Evolutionary conservation across 1,284 basidiomycete species (phyloP).

Genomic region (Puccinia polysora): DNA sequence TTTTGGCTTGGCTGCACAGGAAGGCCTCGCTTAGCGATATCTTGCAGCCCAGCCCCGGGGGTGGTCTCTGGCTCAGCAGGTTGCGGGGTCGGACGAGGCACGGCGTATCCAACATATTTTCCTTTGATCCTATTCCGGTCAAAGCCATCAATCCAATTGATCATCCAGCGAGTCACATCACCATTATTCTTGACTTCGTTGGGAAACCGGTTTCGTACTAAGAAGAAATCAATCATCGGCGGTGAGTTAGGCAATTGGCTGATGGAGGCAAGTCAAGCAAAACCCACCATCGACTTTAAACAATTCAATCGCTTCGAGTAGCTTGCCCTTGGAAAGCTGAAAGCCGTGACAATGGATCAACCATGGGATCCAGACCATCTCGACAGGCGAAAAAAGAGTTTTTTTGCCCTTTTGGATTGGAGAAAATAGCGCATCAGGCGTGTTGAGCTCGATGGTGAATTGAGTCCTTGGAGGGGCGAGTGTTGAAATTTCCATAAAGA

Average conservation of each 20-base stretch:
- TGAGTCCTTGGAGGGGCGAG: conserved; percentile 34
- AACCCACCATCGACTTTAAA: conserved; percentile 39
- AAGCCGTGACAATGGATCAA: conserved; percentile 21
- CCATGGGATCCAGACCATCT: conserved; percentile 43
- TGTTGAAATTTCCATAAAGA: conserved; percentile 34
- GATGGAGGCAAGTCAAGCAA: background rate
- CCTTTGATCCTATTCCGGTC: conserved; percentile 15
- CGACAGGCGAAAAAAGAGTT: conserved; percentile 36
- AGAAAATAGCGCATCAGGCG: conserved; percentile 25
- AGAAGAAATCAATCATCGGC: background rate
- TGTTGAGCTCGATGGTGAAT: conserved; percentile 13
- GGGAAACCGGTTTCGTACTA: conserved; percentile 26
- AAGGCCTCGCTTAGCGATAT: conserved; percentile 6
- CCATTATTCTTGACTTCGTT: conserved; percentile 40
- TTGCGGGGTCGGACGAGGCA: conserved; percentile 19
- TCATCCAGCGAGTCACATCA: conserved; percentile 1
- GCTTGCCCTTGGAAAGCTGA: conserved; percentile 10
- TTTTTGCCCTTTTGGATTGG: conserved; percentile 29
- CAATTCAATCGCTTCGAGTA: conserved; percentile 36
- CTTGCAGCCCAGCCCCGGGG: background rate
- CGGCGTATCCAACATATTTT: conserved; percentile 31
- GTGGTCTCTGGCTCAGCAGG: background rate
- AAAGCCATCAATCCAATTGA: conserved; percentile 22
- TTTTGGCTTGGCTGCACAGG: background rate
- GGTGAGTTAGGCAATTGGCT: background rate